A percentile compares a stretch with the other conserved stretches of the same genome.
These are phyloP conservation scores for Flaveria sonorensis DNA, from an alignment of 129 eudicot genomes.

Conservation along the genomic window DNA sequence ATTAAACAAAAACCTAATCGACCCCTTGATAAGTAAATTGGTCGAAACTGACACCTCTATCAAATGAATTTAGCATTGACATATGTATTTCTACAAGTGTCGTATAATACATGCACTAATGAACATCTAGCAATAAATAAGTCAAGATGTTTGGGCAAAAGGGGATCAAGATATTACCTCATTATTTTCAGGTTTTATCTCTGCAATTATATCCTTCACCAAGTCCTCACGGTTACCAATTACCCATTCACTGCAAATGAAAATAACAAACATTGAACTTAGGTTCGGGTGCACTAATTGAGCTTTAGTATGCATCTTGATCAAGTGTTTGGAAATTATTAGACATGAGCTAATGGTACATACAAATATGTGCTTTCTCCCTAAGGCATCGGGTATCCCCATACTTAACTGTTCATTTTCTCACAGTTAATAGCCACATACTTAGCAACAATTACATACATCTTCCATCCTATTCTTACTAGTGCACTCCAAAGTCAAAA, in stretches of 20 bases:
- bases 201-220: constrained; percentile 84
- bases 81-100: not conserved
- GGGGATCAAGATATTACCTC: constrained; percentile 56
- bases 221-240: constrained; percentile 95
- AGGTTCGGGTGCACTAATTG: not conserved
- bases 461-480: not conserved
- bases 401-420: not conserved
- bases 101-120: not conserved
- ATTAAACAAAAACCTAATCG: not conserved
- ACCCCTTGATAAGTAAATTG: constrained; percentile 1
- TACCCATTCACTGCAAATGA: constrained; percentile 87
- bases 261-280: constrained; percentile 13
- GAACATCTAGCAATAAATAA: not conserved
- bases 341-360: not conserved
- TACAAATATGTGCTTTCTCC: not conserved
- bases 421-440: not conserved
- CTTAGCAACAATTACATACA: constrained; percentile 1
- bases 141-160: constrained; percentile 18
- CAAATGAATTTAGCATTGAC: not conserved
- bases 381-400: not conserved
- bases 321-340: not conserved
- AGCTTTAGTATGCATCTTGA: not conserved
- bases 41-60: not conserved
- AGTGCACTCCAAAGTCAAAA: not conserved
- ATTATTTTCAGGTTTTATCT: constrained; percentile 69